Conservation (phyloP, 2,329 filamentous ascomycete genomes). For the Huntiella moniliformis region DNA sequence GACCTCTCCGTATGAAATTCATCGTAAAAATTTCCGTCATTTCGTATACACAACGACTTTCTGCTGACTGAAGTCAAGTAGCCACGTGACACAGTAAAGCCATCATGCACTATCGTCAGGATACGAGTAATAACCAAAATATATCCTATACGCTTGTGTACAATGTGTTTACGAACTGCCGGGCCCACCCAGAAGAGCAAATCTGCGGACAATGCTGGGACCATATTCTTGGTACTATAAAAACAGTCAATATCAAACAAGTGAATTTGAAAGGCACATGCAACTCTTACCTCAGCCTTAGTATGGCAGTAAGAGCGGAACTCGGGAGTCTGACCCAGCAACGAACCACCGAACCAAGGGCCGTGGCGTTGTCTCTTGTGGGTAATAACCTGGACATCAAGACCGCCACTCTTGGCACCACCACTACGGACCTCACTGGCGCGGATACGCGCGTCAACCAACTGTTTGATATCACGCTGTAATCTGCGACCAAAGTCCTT, state of each 20-base stretch:
- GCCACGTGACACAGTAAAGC: too few species aligned
- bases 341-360: conserved; percentile 93
- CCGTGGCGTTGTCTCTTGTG: conserved; percentile 96
- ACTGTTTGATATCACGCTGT: conserved; percentile 90
- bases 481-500: conserved; percentile 93
- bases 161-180: conserved; percentile 44
- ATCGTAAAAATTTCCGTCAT: too few species aligned
- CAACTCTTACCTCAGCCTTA: conserved; percentile 44
- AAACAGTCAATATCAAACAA: background rate
- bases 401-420: conserved; percentile 76
- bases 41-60: too few species aligned
- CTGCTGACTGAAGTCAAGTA: too few species aligned
- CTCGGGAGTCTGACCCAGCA: conserved; percentile 92
- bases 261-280: background rate
- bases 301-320: conserved; percentile 98
- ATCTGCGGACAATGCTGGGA: conserved; percentile 84
- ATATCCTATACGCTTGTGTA: too few species aligned
- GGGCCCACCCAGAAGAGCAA: conserved; percentile 81
- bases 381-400: conserved; percentile 92
- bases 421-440: conserved; percentile 84
- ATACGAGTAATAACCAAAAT: too few species aligned
- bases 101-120: too few species aligned
- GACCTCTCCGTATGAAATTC: too few species aligned
- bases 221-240: conserved; percentile 81
- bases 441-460: conserved; percentile 83